Percentiles rank a stretch among this genome's conserved stretches.
These are phyloP conservation scores for Pseudonectria foliicola DNA, from an alignment of 2,329 filamentous ascomycete genomes.

Conservation along the genomic window DNA sequence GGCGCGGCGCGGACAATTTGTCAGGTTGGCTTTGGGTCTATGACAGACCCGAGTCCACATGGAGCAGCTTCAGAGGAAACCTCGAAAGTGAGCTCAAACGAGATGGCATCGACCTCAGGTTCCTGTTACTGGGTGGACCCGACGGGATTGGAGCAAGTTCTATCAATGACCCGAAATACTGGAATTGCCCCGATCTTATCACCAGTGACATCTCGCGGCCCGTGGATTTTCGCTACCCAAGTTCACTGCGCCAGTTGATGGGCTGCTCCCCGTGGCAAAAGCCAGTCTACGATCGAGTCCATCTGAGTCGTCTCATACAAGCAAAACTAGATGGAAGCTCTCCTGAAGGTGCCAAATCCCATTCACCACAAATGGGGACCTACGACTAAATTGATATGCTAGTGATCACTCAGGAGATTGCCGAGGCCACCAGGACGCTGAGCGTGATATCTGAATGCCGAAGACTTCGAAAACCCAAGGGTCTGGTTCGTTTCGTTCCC, in stretches of 20 bases:
- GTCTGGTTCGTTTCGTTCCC: constrained; percentile 14
- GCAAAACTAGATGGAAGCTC: constrained; percentile 2
- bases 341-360: constrained; percentile 1
- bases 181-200: constrained; percentile 17
- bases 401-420: background rate
- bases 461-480: constrained; percentile 9
- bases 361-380: background rate
- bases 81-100: constrained; percentile 4
- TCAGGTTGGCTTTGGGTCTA: constrained; percentile 22
- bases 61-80: constrained; percentile 7
- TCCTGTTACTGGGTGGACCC: constrained; percentile 18
- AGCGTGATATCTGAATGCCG: constrained; percentile 9
- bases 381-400: background rate
- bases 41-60: constrained; percentile 9
- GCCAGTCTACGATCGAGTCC: constrained; percentile 1
- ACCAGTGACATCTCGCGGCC: constrained; percentile 19
- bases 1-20: constrained; percentile 11
- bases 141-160: constrained; percentile 13
- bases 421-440: constrained; percentile 1
- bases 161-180: constrained; percentile 10
- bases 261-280: constrained; percentile 14
- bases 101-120: constrained; percentile 12
- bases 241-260: constrained; percentile 15
- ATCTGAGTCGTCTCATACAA: constrained; percentile 8
- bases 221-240: constrained; percentile 19